These are phyloP conservation scores for Morella rubra DNA, from an alignment of 306 rosid species.

Conservation along the genomic window DNA sequence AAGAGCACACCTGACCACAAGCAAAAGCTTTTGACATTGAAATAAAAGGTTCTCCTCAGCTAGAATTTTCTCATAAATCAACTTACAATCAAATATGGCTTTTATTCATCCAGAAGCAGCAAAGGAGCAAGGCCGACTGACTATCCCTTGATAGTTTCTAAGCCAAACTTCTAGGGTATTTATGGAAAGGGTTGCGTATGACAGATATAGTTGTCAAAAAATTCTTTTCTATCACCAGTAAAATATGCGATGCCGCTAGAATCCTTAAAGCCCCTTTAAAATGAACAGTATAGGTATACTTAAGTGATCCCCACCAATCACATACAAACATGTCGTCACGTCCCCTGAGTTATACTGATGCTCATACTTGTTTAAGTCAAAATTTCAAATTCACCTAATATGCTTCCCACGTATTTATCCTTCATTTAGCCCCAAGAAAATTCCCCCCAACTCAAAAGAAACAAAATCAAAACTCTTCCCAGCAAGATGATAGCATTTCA, in stretches of 20 bases:
- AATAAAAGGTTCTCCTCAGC: neutral
- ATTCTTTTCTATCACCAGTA: neutral
- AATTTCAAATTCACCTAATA: neutral
- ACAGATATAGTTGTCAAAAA: neutral
- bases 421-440: neutral
- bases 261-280: neutral
- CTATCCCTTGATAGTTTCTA: neutral
- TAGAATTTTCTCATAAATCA: neutral
- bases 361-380: neutral
- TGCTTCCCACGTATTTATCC: neutral
- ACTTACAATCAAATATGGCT: neutral
- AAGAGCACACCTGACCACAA: neutral
- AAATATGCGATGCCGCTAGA: neutral
- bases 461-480: neutral
- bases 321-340: neutral
- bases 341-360: neutral
- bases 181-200: neutral
- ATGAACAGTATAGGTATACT: neutral
- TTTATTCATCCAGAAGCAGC: neutral
- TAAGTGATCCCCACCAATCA: neutral
- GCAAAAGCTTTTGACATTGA: neutral
- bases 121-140: neutral
- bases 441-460: neutral
- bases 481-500: neutral
- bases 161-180: neutral